Evolutionary conservation across 1,139 yeast species (phyloP), one percentile per base, ranked within the genome.

Genomic region (Protomyces inouyei): DNA sequence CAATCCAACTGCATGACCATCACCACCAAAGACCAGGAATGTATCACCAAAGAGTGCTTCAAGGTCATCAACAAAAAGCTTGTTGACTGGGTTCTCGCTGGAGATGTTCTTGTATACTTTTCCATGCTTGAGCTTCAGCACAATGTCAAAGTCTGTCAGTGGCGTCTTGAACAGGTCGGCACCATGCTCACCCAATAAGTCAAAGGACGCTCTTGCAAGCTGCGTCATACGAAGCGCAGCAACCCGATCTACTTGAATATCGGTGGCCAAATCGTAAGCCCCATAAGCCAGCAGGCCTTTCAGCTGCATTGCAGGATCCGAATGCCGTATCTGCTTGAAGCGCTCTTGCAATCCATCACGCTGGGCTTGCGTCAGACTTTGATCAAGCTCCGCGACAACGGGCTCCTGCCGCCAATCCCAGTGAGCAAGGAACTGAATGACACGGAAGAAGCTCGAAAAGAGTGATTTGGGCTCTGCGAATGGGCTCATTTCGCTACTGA

Each of bases 351-450:
- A 92, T 66, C 86, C 84, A 28, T 81, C 78, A 68, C 82, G 83
- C 67, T 90, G 83, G 6, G 80, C 75, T 71, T 88, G 88, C 72
- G 84, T 82, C 32, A 86, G 81, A 65, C 81, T 82, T 46, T 86
- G 78, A 3, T 87, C 82, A 71, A 90, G 43, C 32, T 3, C 32
- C 28, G 28, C 21, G 65, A 92, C 82, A 68, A 93, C 76, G 1
- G 96, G 87, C 57, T 86, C 91, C 69, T 88, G 95, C 71, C 84
- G 86, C 98, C 98, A 93, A 74, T 93, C 92, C 98, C 98, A 95
- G 52, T 77, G 77, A 16, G 96, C 82, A 55, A 93, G 76, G 71
- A 87, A 88, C 61, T 82, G 80, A 54, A 95, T 75, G 23, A 86
- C 82, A 67, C 95, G 86, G 67, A 88, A 78, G 72, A 93, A 90